Base-by-base conservation (phyloP, 768 basidiomycete species). In the Hericium rajendrae region DNA sequence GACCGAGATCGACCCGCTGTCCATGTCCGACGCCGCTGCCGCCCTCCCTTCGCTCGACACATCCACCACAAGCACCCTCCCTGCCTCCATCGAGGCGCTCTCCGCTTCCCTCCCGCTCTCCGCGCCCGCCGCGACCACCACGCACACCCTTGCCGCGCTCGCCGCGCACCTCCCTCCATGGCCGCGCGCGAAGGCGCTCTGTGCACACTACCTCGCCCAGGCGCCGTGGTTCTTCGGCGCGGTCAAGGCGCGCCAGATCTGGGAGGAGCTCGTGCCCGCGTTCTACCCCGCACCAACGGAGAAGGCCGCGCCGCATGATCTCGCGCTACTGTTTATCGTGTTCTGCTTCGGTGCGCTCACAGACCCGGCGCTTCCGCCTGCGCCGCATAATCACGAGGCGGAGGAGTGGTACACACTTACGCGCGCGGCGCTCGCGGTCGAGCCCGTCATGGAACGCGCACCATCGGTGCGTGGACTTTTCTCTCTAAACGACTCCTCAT, bases 191-290 rank as follows among this genome's bases (percentile, higher is more conserved):
- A 72, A 69, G 48, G 76, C 80, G 37, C 74, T 90, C 38, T 78
- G 77, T 62, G 77, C 82, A n/a, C 73, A 86, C 12, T 90, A 89
- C 67, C 76, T 88, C 41, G 83, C 84, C n/a, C 83, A 86, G 64
- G 85, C 86, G 2, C 83, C 85, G 0, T 90, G 88, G 88, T 87
- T 88, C 66, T 88, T 86, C 57, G 83, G 86, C 20, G 83, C 86
- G 2, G 80, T 89, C 39, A 83, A 83, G 2, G 73, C 75, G 48
- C 73, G 72, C 15, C 86, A 90, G 59, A 69, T 86, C 9, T 68
- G 79, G n/a, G 81, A 85, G 56, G 84, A 86, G 58, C 69, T 81
- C 16, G 70, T 86, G n/a, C 85, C 85, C 15, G 62, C 79, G 46
- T 86, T 82, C 81, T 87, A 84, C 58, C 56, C 15, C 18, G 49